Base-by-base conservation (phyloP, 2,329 filamentous ascomycete species). In the Penicillium verrucosum region DNA sequence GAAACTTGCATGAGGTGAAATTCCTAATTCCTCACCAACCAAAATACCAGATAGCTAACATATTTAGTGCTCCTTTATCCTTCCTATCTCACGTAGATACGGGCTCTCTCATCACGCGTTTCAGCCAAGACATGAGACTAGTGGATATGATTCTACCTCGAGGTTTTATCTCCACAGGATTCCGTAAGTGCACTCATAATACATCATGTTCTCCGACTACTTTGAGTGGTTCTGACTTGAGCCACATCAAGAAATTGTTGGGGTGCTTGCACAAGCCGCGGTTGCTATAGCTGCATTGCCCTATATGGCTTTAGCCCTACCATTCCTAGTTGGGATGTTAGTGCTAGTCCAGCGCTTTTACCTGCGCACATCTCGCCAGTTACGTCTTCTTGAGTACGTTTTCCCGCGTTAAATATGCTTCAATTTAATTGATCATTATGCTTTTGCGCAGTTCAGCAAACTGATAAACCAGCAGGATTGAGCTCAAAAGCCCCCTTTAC, bases 401-500 rank as follows among this genome's bases (percentile, higher is more conserved):
- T 27, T 2, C 11, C 40, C 5, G 23, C 14, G 14, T 5, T 6
- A 42, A 25, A 16, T 11, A 42, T 27, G 8, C 14, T 42, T n/a
- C 16, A 25, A 42, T 42, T n/a, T 10, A 8, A 25, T n/a, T 16
- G 14, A 27, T n/a, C 40, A 25, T 10, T 8, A 27, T 42, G 23
- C 40, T 42, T 42, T 3, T 6, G 8, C 2, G 9, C 16, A 23
- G 23, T 43, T 23, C 2, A 32, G 2, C 5, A 21, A 16, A 29
- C 29, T 21, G n/a, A 42, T 5, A 30, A n/a, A n/a, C 29, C 27
- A n/a, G 1, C 11, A 59, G 53, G 10, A 61, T 65, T 8, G 61
- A 65, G 44, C 52, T 60, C 32, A 64, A 65, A 40, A 56, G 53
- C n/a, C 60, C 60, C 41, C 50, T 62, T 23, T 63, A 62, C 42